Evolutionary conservation across 108 stramenopile genomes (phyloP), one percentile per base, ranked within the genome.

Genomic region (Nitzschia palea): DNA sequence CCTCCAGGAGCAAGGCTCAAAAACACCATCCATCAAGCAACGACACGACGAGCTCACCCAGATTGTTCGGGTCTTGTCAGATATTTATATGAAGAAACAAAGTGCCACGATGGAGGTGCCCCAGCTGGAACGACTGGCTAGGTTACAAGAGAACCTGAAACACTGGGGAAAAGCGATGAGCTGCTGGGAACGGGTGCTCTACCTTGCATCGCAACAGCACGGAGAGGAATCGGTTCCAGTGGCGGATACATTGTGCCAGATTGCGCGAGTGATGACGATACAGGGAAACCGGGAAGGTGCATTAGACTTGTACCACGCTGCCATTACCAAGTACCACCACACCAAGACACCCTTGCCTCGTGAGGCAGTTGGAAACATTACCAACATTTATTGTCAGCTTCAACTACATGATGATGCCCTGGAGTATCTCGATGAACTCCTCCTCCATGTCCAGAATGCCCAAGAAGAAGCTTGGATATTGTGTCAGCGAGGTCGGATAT

Each of bases 281-380:
- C 76, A 82, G 55, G 77, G 70, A 27, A 82, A 82, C 44, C 34
- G 43, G 14, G 76, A 70, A 27, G 81, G 81, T n/a, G 59, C 57
- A 22, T 52, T 78, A 26, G 77, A 82, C 36, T 54, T 82, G 43
- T 82, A 78, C 40, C 68, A 67, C 0, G 73, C 72, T 20, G 77
- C 76, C 2, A 51, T 55, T 22, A 43, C 28, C 27, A 78, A 67
- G 35, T 78, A 70, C 26, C 47, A 40, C 4, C 44, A 60, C 4
- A 55, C 57, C 17, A 40, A 62, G 9, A 44, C 31, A n/a, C 58
- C 37, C 37, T 51, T 68, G 36, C 67, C 32, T 17, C 55, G 53
- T 14, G 57, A 52, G 10, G 29, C 51, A 20, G 52, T 73, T 22
- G 52, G 56, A 4, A 54, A 59, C 23, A 57, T 58, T 29, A n/a